Evolutionary conservation across 129 eudicot species (phyloP).

Genomic region (Lactuca sativa): DNA sequence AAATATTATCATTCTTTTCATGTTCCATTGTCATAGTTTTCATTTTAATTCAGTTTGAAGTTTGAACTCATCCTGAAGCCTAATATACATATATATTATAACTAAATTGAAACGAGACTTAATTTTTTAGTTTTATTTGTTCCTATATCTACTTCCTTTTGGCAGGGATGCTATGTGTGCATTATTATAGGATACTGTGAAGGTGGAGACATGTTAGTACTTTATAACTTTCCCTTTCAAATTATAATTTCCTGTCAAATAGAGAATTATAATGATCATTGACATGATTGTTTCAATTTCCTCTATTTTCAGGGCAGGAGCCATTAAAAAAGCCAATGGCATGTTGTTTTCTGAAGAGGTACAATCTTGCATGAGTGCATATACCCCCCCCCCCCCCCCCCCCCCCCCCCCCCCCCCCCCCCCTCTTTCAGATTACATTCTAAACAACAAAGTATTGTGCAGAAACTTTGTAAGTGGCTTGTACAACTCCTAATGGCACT

Average conservation of each 20-base stretch:
- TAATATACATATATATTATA: background rate
- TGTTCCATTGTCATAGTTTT: conserved; percentile 17
- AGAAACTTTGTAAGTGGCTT: conserved; percentile 96
- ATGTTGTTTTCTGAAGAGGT: conserved; percentile 92
- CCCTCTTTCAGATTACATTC: background rate
- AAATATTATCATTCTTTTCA: conserved; percentile 7
- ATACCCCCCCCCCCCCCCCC: background rate
- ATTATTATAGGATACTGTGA: conserved; percentile 96
- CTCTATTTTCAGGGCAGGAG: conserved; percentile 77
- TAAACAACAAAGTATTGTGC: conserved; percentile 29
- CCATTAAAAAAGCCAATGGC: conserved; percentile 82
- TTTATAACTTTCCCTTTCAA: conserved; percentile 12
- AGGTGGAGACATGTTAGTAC: conserved; percentile 97
- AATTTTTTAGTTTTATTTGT: background rate
- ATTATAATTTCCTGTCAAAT: conserved; percentile 5
- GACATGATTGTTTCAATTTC: conserved; percentile 13
- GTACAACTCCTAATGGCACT: conserved; percentile 97
- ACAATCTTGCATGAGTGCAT: background rate
- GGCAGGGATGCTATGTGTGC: conserved; percentile 98
- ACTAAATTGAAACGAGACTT: background rate
- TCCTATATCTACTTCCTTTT: conserved; percentile 11
- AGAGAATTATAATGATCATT: conserved; percentile 11
- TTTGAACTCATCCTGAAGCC: background rate
- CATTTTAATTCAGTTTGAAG: background rate
- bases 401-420: too few species aligned